phyloP scores from a whole-genome alignment of 169 alveolate genomes.

The Plasmodium gallinaceum region DNA sequence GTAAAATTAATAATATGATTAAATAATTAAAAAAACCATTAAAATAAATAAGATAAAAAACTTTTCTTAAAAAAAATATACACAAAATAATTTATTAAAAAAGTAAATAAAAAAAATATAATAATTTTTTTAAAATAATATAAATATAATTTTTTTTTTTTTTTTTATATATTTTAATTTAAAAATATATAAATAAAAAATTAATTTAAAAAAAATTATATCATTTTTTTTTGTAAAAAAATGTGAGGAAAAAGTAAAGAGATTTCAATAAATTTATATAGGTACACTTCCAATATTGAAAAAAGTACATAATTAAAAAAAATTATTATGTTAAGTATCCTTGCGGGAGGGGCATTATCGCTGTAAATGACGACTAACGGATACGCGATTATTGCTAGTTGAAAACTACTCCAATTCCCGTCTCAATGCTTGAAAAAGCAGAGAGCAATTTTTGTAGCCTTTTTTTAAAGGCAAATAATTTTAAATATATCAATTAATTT shows the following conservation, averaged over 20 bases:
- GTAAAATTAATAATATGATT: too few relatives aligned
- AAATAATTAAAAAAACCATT: too few relatives aligned
- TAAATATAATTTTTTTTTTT: neutral
- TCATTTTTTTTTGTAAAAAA: slow-evolving; percentile 6
- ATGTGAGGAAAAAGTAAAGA: neutral
- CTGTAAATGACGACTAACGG: slow-evolving; percentile 99
- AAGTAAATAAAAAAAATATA: neutral
- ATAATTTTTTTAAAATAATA: neutral
- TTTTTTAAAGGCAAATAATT: slow-evolving; percentile 53
- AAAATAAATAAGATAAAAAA: too few relatives aligned
- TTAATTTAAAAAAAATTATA: neutral
- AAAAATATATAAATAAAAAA: neutral
- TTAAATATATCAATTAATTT: too few relatives aligned
- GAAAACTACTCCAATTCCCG: slow-evolving; percentile 99
- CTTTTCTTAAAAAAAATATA: too few relatives aligned
- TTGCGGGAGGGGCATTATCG: slow-evolving; percentile 99
- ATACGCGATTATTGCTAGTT: slow-evolving; percentile 99
- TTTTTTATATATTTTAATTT: neutral
- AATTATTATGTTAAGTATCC: slow-evolving; percentile 80
- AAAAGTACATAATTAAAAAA: slow-evolving; percentile 38
- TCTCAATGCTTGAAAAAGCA: slow-evolving; percentile 92
- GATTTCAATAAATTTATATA: neutral
- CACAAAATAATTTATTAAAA: too few relatives aligned
- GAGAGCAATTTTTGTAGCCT: slow-evolving; percentile 97
- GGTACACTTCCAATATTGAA: slow-evolving; percentile 62